A percentile compares a stretch with the other conserved stretches of the same genome.
Evolutionary conservation across 768 basidiomycete species (phyloP).

Genomic region (Dacryopinax spathularia): DNA sequence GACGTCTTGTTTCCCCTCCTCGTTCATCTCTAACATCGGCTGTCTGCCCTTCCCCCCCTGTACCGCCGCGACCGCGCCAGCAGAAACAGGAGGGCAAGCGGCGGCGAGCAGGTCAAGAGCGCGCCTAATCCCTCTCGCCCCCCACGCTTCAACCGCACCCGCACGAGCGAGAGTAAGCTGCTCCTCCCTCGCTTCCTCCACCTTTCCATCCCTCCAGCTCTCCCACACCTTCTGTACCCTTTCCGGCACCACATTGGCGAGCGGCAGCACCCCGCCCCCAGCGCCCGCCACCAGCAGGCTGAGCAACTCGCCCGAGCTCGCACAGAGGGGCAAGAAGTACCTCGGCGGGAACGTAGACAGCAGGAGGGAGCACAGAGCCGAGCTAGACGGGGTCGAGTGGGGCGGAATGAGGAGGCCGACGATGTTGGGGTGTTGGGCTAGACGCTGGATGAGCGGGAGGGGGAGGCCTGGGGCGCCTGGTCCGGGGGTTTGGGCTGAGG

Average conservation of each 20-base stretch:
- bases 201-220: neutral
- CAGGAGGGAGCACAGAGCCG: neutral
- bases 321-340: neutral
- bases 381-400: neutral
- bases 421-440: conserved; percentile 9
- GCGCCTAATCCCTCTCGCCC: neutral
- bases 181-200: neutral
- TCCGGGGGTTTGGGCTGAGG: no score
- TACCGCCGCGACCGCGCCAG: neutral
- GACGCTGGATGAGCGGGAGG: conserved; percentile 7
- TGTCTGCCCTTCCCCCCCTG: neutral
- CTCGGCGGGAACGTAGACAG: neutral
- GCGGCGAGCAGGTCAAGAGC: no score
- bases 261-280: neutral
- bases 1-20: neutral
- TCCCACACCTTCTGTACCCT: neutral
- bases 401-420: conserved; percentile 5
- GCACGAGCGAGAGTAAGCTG: neutral
- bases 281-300: neutral
- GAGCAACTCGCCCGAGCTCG: neutral
- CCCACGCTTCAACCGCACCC: neutral
- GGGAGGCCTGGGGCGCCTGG: conserved; percentile 1
- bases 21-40: neutral
- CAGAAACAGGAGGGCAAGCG: no score
- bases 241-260: neutral